Evolutionary conservation across 345 rosid genomes (phyloP), one percentile per base, ranked within the genome.

Genomic region (Dovyalis caffra): DNA sequence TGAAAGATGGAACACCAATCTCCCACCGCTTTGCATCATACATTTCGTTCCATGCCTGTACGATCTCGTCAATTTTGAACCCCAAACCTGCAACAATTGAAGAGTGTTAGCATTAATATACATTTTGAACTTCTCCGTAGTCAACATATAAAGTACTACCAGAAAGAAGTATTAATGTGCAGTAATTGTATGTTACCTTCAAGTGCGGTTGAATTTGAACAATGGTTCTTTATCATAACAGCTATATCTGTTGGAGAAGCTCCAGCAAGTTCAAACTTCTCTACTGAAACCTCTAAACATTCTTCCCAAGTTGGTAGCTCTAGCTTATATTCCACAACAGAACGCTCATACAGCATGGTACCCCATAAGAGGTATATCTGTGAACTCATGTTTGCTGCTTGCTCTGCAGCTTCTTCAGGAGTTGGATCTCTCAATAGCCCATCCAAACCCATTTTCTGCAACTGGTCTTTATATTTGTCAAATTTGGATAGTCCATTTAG

Each of bases 31-130:
- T 90, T 21, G 93, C 98, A 84, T 93, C 99, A 84, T 93, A 93
- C 98, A 93, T 93, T 78, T 95, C 99, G 85, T 91, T 95, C 98
- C 99, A 95, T 53, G 99, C 99, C 86, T 91, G 95, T 61, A 95
- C 95, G 73, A 95, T 92, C 83, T 95, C 99, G 72, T 93, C 97
- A 62, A 95, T 90, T 87, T 93, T 91, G 89, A 93, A 95, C 63
- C 98, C 97, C 85, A 92, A 81, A 83, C 92, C 97, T 85, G 86
- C 74, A 14, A 47, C 58, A 61, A 45, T 77, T 34, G 49, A 71
- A 66, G 58, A 51, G 16, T 69, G 51, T 68, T 68, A 33, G 47
- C n/a, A 47, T 57, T 49, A 8, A 23, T 9, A 69, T 74, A 32
- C 23, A 21, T 21, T 43, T 40, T 14, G 6, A 47, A 66, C 1